phyloP scores from a whole-genome alignment of 805 yeast species.

The Barnettozyma siamensis region DNA sequence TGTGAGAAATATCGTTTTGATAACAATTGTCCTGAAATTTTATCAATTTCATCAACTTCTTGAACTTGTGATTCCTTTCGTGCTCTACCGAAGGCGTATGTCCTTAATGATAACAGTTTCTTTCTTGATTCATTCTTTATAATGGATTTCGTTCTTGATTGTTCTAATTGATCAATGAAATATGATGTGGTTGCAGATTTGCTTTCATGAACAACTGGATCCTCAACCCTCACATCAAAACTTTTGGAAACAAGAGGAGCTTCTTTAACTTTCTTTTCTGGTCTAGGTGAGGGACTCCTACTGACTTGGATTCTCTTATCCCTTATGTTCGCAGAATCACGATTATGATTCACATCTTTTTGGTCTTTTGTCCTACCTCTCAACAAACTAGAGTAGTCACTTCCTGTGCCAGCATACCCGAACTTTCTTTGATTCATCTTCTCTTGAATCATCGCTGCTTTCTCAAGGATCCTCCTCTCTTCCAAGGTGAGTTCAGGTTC shows the following conservation, averaged over 20 bases:
- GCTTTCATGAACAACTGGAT: not conserved
- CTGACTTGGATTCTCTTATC: not conserved
- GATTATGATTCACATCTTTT: too few relatives aligned
- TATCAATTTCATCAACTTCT: conserved; percentile 36
- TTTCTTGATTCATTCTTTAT: conserved; percentile 19
- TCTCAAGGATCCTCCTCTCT: conserved; percentile 1
- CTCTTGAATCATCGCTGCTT: not conserved
- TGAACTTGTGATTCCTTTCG: conserved; percentile 16
- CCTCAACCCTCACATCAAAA: not conserved
- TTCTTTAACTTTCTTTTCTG: not conserved
- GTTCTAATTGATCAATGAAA: conserved; percentile 28
- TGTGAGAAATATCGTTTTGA: conserved; percentile 41
- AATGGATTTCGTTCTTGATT: conserved; percentile 22
- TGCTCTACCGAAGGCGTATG: conserved; percentile 33
- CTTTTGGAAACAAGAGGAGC: too few relatives aligned
- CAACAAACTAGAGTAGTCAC: not conserved
- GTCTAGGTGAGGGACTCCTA: not conserved
- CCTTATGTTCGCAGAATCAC: not conserved
- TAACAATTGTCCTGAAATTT: conserved; percentile 38
- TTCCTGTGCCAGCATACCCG: not conserved
- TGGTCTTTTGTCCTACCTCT: not conserved
- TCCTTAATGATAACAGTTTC: conserved; percentile 30
- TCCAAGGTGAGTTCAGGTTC: not conserved
- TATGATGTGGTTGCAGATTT: conserved; percentile 24
- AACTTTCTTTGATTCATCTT: not conserved